phyloP scores from a whole-genome alignment of 2,329 filamentous ascomycete genomes.

The Penicillium sp. region DNA sequence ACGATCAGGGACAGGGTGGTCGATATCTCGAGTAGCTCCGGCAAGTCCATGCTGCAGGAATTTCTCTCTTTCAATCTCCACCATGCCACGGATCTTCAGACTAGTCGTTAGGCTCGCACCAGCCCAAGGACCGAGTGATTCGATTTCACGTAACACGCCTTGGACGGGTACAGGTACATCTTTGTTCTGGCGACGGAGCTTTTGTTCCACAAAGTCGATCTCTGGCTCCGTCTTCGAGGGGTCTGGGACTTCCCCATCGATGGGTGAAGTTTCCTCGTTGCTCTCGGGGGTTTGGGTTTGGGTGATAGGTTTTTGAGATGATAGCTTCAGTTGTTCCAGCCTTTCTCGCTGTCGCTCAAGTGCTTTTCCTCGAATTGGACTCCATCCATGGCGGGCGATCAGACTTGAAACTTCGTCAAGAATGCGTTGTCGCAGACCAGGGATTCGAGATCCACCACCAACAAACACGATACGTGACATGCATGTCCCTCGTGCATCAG shows the following conservation, averaged over 20 bases:
- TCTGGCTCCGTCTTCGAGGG: slow-evolving; percentile 33
- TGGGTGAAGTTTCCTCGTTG: slow-evolving; percentile 9
- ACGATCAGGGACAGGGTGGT: slow-evolving; percentile 40
- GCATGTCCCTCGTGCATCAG: slow-evolving; percentile 80
- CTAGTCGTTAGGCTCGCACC: slow-evolving; percentile 63
- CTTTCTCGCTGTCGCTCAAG: slow-evolving; percentile 53
- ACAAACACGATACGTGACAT: slow-evolving; percentile 88
- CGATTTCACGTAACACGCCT: slow-evolving; percentile 54
- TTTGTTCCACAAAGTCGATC: slow-evolving; percentile 51
- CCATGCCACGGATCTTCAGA: slow-evolving; percentile 60
- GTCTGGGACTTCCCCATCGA: slow-evolving; percentile 10
- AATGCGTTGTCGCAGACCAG: slow-evolving; percentile 76
- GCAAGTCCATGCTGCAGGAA: slow-evolving; percentile 56
- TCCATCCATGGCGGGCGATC: slow-evolving; percentile 72
- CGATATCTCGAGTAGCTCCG: slow-evolving; percentile 47
- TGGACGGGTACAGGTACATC: slow-evolving; percentile 35
- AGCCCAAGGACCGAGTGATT: slow-evolving; percentile 64
- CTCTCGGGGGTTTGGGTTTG: background rate
- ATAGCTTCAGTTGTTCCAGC: slow-evolving; percentile 38
- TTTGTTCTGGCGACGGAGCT: slow-evolving; percentile 40
- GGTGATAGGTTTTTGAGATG: background rate
- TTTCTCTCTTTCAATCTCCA: slow-evolving; percentile 65
- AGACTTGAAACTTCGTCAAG: slow-evolving; percentile 72
- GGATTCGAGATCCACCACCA: slow-evolving; percentile 75
- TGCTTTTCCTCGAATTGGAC: slow-evolving; percentile 70